Conservation (phyloP, 495 filamentous ascomycete species). For the Chaetomidium leptoderma region DNA sequence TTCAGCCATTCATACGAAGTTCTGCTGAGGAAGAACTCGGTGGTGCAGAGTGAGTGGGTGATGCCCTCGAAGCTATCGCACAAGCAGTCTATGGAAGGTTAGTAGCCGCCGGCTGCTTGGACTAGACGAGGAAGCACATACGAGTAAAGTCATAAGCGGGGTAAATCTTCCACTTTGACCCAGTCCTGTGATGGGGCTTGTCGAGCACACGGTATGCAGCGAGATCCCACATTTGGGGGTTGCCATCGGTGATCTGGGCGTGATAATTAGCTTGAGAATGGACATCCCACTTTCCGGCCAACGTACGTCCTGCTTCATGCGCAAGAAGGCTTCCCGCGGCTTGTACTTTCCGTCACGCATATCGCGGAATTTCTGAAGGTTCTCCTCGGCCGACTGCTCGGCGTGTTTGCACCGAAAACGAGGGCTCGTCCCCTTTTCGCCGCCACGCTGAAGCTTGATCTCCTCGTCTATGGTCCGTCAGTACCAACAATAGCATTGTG, state of each 20-base stretch:
- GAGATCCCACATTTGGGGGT: slow-evolving; percentile 72
- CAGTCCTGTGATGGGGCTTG: slow-evolving; percentile 68
- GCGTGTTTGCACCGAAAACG: slow-evolving; percentile 79
- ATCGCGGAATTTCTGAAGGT: slow-evolving; percentile 74
- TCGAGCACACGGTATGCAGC: slow-evolving; percentile 74
- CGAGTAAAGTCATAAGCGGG: slow-evolving; percentile 84
- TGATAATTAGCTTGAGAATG: slow-evolving; percentile 4
- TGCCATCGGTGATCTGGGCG: slow-evolving; percentile 44
- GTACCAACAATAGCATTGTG: background rate
- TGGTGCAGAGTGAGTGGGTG: slow-evolving; percentile 85
- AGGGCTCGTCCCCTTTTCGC: slow-evolving; percentile 59
- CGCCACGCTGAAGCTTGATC: slow-evolving; percentile 80
- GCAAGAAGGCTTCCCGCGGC: slow-evolving; percentile 78
- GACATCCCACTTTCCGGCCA: too few species aligned
- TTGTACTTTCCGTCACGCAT: slow-evolving; percentile 92
- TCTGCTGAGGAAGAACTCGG: slow-evolving; percentile 71
- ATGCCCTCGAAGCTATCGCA: slow-evolving; percentile 85
- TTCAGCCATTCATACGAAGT: slow-evolving; percentile 88
- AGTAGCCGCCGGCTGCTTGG: background rate
- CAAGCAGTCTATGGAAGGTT: slow-evolving; percentile 54
- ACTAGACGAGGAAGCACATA: background rate
- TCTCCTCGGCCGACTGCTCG: slow-evolving; percentile 67
- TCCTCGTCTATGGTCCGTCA: slow-evolving; percentile 47
- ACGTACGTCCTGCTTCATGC: slow-evolving; percentile 75
- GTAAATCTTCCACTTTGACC: slow-evolving; percentile 74